A percentile compares a stretch with the other conserved stretches of the same genome.
phyloP scores from a whole-genome alignment of 1,139 yeast genomes.

The Schwanniomyces etchellsii region DNA sequence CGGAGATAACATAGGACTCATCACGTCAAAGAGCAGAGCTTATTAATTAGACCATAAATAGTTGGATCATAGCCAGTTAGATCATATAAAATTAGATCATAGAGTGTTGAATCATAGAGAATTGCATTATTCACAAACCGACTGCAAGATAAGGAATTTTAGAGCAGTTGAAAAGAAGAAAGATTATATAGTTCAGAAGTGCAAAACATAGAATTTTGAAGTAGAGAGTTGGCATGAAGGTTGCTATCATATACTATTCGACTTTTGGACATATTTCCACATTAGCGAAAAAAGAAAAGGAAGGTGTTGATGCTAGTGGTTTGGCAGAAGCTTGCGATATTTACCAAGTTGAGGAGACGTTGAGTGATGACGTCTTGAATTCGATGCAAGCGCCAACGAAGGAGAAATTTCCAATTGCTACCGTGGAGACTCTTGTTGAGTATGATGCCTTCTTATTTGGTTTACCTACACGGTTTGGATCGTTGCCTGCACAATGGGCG shows the following conservation, averaged over 20 bases:
- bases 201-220: neutral
- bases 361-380: slow-evolving; percentile 34
- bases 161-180: no score
- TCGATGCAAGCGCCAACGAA: slow-evolving; percentile 40
- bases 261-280: slow-evolving; percentile 56
- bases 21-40: no score
- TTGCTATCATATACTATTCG: slow-evolving; percentile 54
- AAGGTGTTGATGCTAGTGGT: slow-evolving; percentile 38
- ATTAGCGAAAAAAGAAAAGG: slow-evolving; percentile 40
- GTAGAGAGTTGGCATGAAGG: slow-evolving; percentile 20
- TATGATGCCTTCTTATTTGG: slow-evolving; percentile 49
- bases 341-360: slow-evolving; percentile 48
- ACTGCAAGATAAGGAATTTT: no score
- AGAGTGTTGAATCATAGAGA: no score
- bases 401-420: slow-evolving; percentile 35
- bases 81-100: no score
- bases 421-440: slow-evolving; percentile 26
- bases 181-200: no score
- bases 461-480: slow-evolving; percentile 48
- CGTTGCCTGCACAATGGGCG: slow-evolving; percentile 40
- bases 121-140: no score
- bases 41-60: no score
- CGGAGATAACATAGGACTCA: no score
- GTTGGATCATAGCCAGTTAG: no score
- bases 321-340: slow-evolving; percentile 27